These are phyloP conservation scores for Geotrichum bryndzae DNA, from an alignment of 1,139 yeast species.

Conservation along the genomic window DNA sequence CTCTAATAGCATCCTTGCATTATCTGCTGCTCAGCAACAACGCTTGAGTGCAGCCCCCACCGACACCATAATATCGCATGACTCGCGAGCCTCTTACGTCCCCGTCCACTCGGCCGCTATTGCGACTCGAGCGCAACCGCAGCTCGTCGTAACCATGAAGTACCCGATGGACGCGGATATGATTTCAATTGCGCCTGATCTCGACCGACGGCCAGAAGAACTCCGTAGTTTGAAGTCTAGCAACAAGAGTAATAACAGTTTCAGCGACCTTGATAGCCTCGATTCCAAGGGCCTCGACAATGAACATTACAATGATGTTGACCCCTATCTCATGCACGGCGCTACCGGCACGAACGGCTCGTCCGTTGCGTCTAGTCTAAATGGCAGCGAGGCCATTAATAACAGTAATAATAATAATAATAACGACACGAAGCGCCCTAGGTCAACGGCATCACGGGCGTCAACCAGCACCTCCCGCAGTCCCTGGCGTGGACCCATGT, in stretches of 20 bases:
- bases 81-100: neutral
- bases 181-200: neutral
- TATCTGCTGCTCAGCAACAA: neutral
- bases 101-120: slow-evolving; percentile 8
- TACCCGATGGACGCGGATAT: neutral
- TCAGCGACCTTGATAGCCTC: slow-evolving; percentile 7
- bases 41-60: neutral
- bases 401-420: neutral
- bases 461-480: neutral
- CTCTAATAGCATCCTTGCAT: neutral
- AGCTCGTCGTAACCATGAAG: slow-evolving; percentile 1
- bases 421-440: neutral
- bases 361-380: neutral
- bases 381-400: neutral
- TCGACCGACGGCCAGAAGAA: slow-evolving; percentile 1
- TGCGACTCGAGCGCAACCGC: slow-evolving; percentile 11
- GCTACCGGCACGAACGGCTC: neutral
- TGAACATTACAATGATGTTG: slow-evolving; percentile 12
- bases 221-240: slow-evolving; percentile 4
- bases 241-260: slow-evolving; percentile 8
- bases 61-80: neutral
- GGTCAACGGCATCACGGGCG: neutral
- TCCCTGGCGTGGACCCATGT: neutral
- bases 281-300: slow-evolving; percentile 1
- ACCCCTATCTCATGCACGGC: slow-evolving; percentile 3